These are phyloP conservation scores for Gyromitra esculenta DNA, from an alignment of 2,329 filamentous ascomycete genomes.

Conservation along the genomic window DNA sequence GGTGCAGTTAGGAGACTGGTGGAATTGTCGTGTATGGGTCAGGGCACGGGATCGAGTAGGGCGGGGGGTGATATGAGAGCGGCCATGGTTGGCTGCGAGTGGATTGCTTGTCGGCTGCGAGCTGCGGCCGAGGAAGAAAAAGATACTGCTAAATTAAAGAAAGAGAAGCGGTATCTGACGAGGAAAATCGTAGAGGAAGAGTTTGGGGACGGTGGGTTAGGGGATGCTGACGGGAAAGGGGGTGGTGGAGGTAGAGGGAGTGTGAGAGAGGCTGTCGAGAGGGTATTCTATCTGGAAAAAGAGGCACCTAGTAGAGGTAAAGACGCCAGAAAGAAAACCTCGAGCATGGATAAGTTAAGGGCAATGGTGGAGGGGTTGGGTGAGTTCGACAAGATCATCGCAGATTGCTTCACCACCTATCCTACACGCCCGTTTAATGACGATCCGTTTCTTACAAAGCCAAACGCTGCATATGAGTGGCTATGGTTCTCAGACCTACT, in stretches of 20 bases:
- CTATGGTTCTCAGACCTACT: conserved; percentile 90
- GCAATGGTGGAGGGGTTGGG: conserved; percentile 83
- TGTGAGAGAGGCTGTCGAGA: conserved; percentile 72
- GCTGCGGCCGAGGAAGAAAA: conserved; percentile 62
- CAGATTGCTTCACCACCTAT: conserved; percentile 84
- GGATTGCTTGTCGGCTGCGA: conserved; percentile 78
- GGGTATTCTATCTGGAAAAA: conserved; percentile 70
- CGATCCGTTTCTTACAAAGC: conserved; percentile 88
- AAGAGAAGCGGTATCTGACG: conserved; percentile 67
- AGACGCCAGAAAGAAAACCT: conserved; percentile 72
- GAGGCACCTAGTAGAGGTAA: conserved; percentile 63
- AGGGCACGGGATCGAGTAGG: conserved; percentile 69
- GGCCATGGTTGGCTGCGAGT: conserved; percentile 86
- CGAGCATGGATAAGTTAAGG: conserved; percentile 73
- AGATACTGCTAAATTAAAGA: conserved; percentile 56
- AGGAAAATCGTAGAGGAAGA: conserved; percentile 80
- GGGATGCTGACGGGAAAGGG: conserved; percentile 58
- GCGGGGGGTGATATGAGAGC: conserved; percentile 75
- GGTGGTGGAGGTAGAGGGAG: conserved; percentile 67
- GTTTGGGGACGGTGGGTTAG: conserved; percentile 72
- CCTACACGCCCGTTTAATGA: conserved; percentile 91
- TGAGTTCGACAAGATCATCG: conserved; percentile 79
- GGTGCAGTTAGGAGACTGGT: conserved; percentile 88
- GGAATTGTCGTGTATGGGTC: conserved; percentile 82
- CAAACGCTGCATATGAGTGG: conserved; percentile 89